A percentile compares a stretch with the other conserved stretches of the same genome.
phyloP scores from a whole-genome alignment of 73 alveolate genomes.

The Halteria grandinella region DNA sequence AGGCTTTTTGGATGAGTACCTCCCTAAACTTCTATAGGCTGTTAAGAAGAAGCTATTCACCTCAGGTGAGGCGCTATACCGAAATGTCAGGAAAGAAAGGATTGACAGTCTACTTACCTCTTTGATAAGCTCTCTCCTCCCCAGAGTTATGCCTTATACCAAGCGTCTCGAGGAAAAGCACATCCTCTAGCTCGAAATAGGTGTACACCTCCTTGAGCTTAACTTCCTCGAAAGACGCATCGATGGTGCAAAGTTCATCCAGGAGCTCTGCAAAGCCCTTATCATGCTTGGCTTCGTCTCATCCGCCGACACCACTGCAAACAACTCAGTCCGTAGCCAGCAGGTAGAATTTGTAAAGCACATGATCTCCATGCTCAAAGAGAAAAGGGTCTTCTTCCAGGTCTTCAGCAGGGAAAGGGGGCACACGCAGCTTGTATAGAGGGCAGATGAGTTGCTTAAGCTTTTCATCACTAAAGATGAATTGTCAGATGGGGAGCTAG shows the following conservation, averaged over 20 bases:
- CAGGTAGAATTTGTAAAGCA: slow-evolving; percentile 15
- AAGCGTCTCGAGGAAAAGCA: slow-evolving; percentile 61
- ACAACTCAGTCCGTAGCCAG: too few relatives aligned
- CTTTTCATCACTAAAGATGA: slow-evolving; percentile 68
- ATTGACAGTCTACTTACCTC: slow-evolving; percentile 65
- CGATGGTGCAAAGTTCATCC: slow-evolving; percentile 83
- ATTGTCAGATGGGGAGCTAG: slow-evolving; percentile 64
- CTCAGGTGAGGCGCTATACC: slow-evolving; percentile 65
- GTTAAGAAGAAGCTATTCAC: slow-evolving; percentile 63
- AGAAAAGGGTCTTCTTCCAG: slow-evolving; percentile 67
- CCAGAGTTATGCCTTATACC: slow-evolving; percentile 31
- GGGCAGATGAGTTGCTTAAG: slow-evolving; percentile 78
- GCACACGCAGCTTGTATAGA: slow-evolving; percentile 75
- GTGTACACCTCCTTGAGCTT: slow-evolving; percentile 70
- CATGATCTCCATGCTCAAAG: slow-evolving; percentile 51
- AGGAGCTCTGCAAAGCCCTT: slow-evolving; percentile 61
- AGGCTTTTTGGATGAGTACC: slow-evolving; percentile 56
- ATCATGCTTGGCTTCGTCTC: slow-evolving; percentile 29
- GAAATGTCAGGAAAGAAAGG: slow-evolving; percentile 81
- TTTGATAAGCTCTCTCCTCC: slow-evolving; percentile 1
- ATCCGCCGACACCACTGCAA: neutral
- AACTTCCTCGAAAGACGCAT: slow-evolving; percentile 82
- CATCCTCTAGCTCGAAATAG: slow-evolving; percentile 70
- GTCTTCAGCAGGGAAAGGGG: slow-evolving; percentile 71
- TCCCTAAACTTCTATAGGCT: slow-evolving; percentile 65